phyloP scores from a whole-genome alignment of 176 grass and related monocot genomes.

The Musa beccarii region DNA sequence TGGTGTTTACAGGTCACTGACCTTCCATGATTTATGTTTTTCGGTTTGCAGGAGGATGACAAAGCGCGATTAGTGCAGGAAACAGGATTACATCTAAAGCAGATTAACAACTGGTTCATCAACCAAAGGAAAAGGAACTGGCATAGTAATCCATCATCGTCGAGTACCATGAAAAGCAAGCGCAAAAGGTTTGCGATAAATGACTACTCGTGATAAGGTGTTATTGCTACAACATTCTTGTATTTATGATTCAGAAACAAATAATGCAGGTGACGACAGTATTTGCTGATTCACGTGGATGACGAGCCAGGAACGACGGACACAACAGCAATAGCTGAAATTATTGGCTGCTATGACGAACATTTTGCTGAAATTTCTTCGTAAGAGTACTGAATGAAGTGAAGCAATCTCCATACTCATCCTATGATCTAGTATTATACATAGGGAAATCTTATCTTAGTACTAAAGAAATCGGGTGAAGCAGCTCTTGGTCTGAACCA shows the following conservation, averaged over 20 bases:
- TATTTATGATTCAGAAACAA: background rate
- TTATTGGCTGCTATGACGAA: background rate
- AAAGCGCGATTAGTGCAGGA: slow-evolving; percentile 84
- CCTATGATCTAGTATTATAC: background rate
- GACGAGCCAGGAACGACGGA: background rate
- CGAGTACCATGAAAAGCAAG: slow-evolving; percentile 73
- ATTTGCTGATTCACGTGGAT: background rate
- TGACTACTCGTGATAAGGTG: background rate
- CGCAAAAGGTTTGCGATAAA: slow-evolving; percentile 55
- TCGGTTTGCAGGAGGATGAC: slow-evolving; percentile 57
- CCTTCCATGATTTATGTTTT: background rate
- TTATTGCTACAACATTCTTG: too few species aligned
- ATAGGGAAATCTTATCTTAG: too few species aligned
- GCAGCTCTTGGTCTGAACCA: too few species aligned
- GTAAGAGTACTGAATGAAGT: background rate
- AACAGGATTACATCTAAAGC: slow-evolving; percentile 89
- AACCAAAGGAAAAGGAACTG: slow-evolving; percentile 98
- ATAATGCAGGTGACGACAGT: background rate
- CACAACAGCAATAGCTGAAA: too few species aligned
- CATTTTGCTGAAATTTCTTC: background rate
- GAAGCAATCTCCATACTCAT: background rate
- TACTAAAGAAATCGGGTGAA: too few species aligned
- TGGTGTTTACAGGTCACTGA: too few species aligned
- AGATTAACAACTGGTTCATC: slow-evolving; percentile 99
- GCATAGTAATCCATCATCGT: slow-evolving; percentile 76